These are phyloP conservation scores for Forsythia viridissima DNA, from an alignment of 257 asterid genomes.

Conservation along the genomic window DNA sequence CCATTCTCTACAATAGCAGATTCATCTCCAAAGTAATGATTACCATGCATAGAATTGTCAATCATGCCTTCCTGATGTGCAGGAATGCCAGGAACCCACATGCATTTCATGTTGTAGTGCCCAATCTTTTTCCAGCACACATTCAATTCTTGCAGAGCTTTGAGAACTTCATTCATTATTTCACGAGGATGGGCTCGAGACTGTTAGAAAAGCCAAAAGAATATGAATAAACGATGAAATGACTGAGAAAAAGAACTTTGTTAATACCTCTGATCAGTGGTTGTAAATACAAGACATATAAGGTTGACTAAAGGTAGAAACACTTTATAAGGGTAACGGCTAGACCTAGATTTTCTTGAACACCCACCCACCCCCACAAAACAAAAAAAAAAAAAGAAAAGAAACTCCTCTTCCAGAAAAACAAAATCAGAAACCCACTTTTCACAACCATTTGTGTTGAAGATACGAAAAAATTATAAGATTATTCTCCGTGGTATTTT, in stretches of 20 bases:
- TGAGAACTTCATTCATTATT: conserved; percentile 77
- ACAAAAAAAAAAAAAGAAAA: no score
- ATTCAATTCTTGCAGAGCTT: conserved; percentile 70
- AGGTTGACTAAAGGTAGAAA: not conserved
- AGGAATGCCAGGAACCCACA: conserved; percentile 55
- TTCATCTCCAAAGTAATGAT: conserved; percentile 53
- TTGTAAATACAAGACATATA: no score
- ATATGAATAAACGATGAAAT: not conserved
- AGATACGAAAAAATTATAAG: no score
- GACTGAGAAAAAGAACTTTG: not conserved
- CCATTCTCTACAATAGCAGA: conserved; percentile 61
- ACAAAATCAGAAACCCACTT: not conserved
- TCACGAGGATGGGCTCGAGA: conserved; percentile 86
- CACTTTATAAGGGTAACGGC: not conserved
- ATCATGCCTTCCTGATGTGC: conserved; percentile 42
- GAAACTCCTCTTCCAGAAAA: not conserved
- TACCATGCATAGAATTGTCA: conserved; percentile 47
- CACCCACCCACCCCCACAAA: not conserved
- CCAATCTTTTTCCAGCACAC: conserved; percentile 80
- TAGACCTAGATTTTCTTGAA: not conserved
- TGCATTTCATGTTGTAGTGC: conserved; percentile 82
- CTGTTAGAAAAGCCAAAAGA: conserved; percentile 34
- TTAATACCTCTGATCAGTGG: not conserved
- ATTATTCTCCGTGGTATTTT: no score
- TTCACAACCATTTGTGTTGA: no score